Conservation (phyloP, 2,329 filamentous ascomycete genomes). For the Alternaria sp. region DNA sequence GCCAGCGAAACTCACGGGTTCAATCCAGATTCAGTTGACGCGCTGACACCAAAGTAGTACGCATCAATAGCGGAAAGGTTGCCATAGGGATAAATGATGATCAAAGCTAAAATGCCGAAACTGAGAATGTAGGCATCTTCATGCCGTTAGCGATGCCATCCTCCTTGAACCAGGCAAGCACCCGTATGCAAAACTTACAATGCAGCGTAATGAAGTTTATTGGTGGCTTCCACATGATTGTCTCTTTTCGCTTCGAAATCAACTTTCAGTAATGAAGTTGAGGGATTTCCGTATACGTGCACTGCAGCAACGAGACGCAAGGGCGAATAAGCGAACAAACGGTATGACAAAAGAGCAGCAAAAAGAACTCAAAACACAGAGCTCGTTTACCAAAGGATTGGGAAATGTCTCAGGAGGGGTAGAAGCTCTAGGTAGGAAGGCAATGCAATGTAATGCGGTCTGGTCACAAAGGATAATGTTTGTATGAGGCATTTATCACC, state of each 20-base stretch:
- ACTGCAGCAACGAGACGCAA: not conserved
- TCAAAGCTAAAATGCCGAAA: constrained; percentile 76
- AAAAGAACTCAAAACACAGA: constrained; percentile 3
- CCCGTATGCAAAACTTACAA: constrained; percentile 59
- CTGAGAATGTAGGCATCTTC: constrained; percentile 81
- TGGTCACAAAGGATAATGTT: not conserved
- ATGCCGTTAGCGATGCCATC: not conserved
- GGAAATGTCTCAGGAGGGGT: not conserved
- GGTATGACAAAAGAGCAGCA: not conserved
- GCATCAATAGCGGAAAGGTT: constrained; percentile 82
- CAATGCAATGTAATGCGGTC: not conserved
- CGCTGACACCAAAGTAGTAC: constrained; percentile 82
- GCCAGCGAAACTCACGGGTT: constrained; percentile 69
- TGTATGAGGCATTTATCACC: constrained; percentile 10
- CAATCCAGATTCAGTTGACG: constrained; percentile 89
- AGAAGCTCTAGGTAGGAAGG: not conserved
- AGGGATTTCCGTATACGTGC: constrained; percentile 1
- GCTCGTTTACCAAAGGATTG: not conserved
- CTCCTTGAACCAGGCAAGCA: not conserved
- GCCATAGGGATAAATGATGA: constrained; percentile 75
- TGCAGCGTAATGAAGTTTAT: constrained; percentile 82
- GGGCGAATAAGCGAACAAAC: not conserved
- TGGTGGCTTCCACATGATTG: constrained; percentile 17
- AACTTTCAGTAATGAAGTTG: not conserved
- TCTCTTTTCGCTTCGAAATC: not conserved